Evolutionary conservation across 345 rosid genomes (phyloP).

Genomic region (Sapria himalayana): DNA sequence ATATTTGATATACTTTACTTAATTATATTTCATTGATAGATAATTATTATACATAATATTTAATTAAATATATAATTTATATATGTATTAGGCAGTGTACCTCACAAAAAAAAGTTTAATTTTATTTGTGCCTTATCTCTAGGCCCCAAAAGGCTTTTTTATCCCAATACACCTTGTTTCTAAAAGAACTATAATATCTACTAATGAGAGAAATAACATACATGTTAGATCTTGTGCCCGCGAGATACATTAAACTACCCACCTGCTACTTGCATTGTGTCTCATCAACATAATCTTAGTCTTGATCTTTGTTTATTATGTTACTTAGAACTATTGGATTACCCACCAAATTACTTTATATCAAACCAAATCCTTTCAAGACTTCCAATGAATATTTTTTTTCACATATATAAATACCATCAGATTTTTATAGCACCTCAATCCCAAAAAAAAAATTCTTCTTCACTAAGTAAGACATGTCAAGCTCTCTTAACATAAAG

Average conservation of each 20-base stretch:
- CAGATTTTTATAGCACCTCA: neutral
- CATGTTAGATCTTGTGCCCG: neutral
- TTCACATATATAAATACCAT: neutral
- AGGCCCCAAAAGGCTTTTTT: too few species aligned
- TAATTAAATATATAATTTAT: too few species aligned
- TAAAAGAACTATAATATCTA: too few species aligned
- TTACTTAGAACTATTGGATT: neutral
- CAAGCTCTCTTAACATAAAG: neutral
- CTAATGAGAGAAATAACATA: neutral
- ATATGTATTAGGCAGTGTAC: too few species aligned
- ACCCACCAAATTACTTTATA: neutral
- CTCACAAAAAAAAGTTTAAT: too few species aligned
- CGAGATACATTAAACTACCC: slow-evolving; percentile 1
- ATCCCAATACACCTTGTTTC: too few species aligned
- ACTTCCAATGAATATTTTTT: neutral
- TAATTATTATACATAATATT: too few species aligned
- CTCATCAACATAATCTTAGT: neutral
- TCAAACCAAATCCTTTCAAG: neutral
- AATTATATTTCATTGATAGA: too few species aligned
- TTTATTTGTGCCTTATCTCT: too few species aligned
- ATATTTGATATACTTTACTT: too few species aligned
- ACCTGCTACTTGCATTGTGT: neutral
- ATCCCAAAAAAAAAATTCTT: neutral
- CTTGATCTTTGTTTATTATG: neutral
- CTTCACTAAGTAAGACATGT: neutral